Percentiles rank a stretch among this genome's conserved stretches.
Evolutionary conservation across 2,329 filamentous ascomycete species (phyloP).

Genomic region (Metarhizium brunneum): DNA sequence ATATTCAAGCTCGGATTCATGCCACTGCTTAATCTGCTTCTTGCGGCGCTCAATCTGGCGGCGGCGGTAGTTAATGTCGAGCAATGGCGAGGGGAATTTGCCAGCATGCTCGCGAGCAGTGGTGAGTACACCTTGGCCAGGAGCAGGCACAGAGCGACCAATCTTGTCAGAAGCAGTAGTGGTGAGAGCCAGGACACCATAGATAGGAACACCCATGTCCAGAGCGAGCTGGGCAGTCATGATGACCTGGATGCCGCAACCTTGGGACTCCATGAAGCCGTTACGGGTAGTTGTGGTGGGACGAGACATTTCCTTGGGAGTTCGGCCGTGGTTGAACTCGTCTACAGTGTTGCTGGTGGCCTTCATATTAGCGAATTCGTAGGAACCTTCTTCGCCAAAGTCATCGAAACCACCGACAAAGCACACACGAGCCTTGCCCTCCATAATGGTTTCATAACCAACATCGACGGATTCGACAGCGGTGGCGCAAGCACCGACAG

Average conservation of each 20-base stretch:
- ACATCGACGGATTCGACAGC: constrained; percentile 96
- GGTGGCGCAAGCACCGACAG: constrained; percentile 93
- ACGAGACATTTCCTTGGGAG: constrained; percentile 94
- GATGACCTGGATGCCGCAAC: constrained; percentile 95
- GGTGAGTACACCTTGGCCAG: constrained; percentile 92
- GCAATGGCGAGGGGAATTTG: constrained; percentile 88
- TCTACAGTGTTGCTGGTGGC: constrained; percentile 97
- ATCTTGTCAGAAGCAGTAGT: constrained; percentile 99
- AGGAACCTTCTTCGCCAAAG: constrained; percentile 97
- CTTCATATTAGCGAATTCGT: constrained; percentile 99
- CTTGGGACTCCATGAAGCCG: constrained; percentile 99
- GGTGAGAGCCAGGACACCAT: constrained; percentile 87
- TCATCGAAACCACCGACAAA: constrained; percentile 98
- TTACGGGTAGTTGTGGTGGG: constrained; percentile 94
- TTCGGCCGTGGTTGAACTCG: constrained; percentile 90
- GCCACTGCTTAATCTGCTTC: constrained; percentile 92
- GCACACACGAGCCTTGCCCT: constrained; percentile 95
- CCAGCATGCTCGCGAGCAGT: constrained; percentile 83
- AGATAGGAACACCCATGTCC: constrained; percentile 97
- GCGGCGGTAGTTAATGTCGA: constrained; percentile 96
- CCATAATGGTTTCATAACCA: constrained; percentile 95
- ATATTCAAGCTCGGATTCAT: constrained; percentile 88
- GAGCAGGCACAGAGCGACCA: constrained; percentile 90
- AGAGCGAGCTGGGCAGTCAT: constrained; percentile 95
- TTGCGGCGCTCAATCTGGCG: constrained; percentile 90